Base-by-base conservation (phyloP, 192 early-diverging fungal species). In the Coemansia sp. region DNA sequence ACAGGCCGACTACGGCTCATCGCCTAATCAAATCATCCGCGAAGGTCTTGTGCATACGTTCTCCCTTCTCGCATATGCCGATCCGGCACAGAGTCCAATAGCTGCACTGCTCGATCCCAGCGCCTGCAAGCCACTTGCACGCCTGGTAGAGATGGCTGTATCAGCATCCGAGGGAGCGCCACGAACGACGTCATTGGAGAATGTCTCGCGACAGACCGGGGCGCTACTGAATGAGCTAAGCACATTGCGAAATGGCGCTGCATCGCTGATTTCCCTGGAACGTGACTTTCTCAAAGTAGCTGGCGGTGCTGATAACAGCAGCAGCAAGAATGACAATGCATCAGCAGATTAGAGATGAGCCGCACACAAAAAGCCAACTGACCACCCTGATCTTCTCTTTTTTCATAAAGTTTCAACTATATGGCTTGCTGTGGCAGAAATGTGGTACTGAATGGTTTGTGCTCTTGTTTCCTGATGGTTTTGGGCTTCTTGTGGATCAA, bases 21-120 rank as follows among this genome's bases (percentile, higher is more conserved):
- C 76, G 42, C 71, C 74, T 39, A 80, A 80, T 26, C 59, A 65
- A 13, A 47, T 80, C 5, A 69, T 88, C 22, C 77, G 77, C 54
- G 72, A 79, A 46, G 76, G 83, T 13, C 64, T 85, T 52, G 74
- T 87, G 72, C 86, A 90, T 51, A 74, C 88, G 4, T 92, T 93
- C 65, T 88, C 91, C 10, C 75, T 93, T 32, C 72, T 92, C 26
- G 90, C 92, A 3, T 92, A 93, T 52, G 65, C 85, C 11, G 86
- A 93, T 39, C 81, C 87, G 11, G 72, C 69, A 18, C 46, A 80
- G 47, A 85, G 85, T 65, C 77, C 76, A 19, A 68, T 87, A 21
- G 66, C 80, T 15, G 74, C 81, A 63, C 66, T 89, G 56, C 72
- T 90, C 11, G 86, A 88, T 56, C 70, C 80, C 7, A 64, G 68